These are phyloP conservation scores for Candida suzukii DNA, from an alignment of 805 yeast genomes.

Conservation along the genomic window DNA sequence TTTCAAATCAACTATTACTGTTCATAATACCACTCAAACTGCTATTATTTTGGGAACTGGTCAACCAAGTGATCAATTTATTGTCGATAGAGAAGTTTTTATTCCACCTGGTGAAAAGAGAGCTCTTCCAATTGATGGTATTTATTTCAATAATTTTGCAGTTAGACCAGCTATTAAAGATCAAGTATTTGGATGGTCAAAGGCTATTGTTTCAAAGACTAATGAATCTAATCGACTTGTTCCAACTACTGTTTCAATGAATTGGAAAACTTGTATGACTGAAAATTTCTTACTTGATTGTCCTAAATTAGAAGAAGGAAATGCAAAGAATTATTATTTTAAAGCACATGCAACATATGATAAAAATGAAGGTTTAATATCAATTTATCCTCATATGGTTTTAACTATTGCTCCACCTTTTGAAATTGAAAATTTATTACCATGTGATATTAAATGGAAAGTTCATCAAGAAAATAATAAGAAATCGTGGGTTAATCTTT, in stretches of 20 bases:
- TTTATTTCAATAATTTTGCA: constrained; percentile 48
- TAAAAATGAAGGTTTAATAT: constrained; percentile 59
- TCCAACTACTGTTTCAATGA: constrained; percentile 19
- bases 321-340: constrained; percentile 39
- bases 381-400: constrained; percentile 78
- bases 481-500: constrained; percentile 56
- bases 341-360: constrained; percentile 66
- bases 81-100: constrained; percentile 21
- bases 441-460: constrained; percentile 70
- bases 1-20: constrained; percentile 67
- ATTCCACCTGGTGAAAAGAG: constrained; percentile 49
- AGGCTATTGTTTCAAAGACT: constrained; percentile 26
- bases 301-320: constrained; percentile 30
- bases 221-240: background rate
- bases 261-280: constrained; percentile 57
- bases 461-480: constrained; percentile 69
- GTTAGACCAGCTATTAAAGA: constrained; percentile 53
- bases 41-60: constrained; percentile 38
- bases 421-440: constrained; percentile 76
- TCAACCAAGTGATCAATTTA: constrained; percentile 22
- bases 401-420: constrained; percentile 78
- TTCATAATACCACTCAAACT: constrained; percentile 64
- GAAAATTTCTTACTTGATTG: constrained; percentile 57
- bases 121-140: constrained; percentile 72
- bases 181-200: constrained; percentile 63